phyloP scores from a whole-genome alignment of 345 rosid genomes.

The Carallia brachiata region DNA sequence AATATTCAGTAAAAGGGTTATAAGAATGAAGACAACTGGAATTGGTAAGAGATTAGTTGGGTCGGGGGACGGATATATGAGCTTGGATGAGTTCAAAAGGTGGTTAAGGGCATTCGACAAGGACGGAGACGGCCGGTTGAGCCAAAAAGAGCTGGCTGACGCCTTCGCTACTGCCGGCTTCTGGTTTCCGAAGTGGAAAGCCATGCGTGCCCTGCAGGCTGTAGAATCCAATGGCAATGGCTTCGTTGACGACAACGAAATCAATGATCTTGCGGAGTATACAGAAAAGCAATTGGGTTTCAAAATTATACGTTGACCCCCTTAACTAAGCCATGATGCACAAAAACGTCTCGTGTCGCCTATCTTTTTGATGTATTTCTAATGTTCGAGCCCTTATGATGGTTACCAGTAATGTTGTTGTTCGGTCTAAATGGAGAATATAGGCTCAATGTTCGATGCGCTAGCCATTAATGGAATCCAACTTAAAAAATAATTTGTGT shows the following conservation, averaged over 20 bases:
- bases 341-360: no score
- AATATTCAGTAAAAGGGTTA: no score
- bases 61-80: not conserved
- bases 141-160: constrained; percentile 10
- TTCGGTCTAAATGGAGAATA: no score
- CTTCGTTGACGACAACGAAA: constrained; percentile 13
- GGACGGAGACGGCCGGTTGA: constrained; percentile 6
- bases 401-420: no score
- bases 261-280: constrained; percentile 12
- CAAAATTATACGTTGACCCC: constrained; percentile 4
- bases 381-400: no score
- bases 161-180: constrained; percentile 1
- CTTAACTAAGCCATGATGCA: not conserved
- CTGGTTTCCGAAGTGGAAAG: constrained; percentile 12
- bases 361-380: no score
- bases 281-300: constrained; percentile 20
- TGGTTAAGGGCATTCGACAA: constrained; percentile 12
- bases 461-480: no score
- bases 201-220: not conserved
- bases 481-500: no score
- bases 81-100: constrained; percentile 10
- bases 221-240: constrained; percentile 16
- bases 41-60: not conserved
- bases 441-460: no score
- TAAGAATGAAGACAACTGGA: no score